A percentile compares a stretch with the other conserved stretches of the same genome.
These are phyloP conservation scores for Pichia norvegensis DNA, from an alignment of 1,139 yeast species.

Conservation along the genomic window DNA sequence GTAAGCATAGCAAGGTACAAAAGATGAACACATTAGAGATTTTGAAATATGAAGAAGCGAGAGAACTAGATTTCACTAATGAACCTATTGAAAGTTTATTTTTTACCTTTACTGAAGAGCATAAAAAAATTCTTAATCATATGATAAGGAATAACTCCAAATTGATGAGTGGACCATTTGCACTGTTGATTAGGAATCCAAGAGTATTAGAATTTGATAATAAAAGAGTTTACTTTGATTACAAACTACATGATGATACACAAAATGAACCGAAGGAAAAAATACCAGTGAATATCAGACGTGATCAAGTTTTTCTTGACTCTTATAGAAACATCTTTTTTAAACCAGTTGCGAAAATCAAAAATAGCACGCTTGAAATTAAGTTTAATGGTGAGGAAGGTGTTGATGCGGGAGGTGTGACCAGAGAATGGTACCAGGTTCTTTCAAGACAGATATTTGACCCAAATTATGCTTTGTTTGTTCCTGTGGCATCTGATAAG, in stretches of 20 bases:
- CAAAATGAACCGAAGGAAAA: constrained; percentile 36
- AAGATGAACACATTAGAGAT: constrained; percentile 56
- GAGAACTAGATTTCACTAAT: constrained; percentile 55
- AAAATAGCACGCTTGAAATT: constrained; percentile 66
- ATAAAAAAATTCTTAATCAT: constrained; percentile 79
- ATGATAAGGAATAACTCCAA: constrained; percentile 91
- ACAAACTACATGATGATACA: constrained; percentile 50
- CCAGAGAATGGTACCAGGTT: constrained; percentile 97
- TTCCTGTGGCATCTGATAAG: constrained; percentile 87
- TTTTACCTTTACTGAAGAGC: constrained; percentile 84
- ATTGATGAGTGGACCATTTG: constrained; percentile 93
- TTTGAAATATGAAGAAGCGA: constrained; percentile 53
- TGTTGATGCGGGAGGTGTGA: constrained; percentile 97
- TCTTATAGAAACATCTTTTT: constrained; percentile 80
- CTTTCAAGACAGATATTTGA: constrained; percentile 92
- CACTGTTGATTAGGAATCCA: constrained; percentile 83
- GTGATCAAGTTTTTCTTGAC: constrained; percentile 89
- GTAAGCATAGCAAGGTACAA: constrained; percentile 74
- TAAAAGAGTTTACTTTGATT: constrained; percentile 77
- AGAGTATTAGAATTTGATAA: constrained; percentile 91
- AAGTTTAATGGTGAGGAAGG: constrained; percentile 91
- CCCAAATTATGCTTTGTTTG: constrained; percentile 88
- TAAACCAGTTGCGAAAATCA: constrained; percentile 70
- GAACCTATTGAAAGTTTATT: constrained; percentile 77
- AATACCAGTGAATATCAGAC: constrained; percentile 60